Conservation (phyloP, 164 flowering plant species). For the Berberis vulgaris region DNA sequence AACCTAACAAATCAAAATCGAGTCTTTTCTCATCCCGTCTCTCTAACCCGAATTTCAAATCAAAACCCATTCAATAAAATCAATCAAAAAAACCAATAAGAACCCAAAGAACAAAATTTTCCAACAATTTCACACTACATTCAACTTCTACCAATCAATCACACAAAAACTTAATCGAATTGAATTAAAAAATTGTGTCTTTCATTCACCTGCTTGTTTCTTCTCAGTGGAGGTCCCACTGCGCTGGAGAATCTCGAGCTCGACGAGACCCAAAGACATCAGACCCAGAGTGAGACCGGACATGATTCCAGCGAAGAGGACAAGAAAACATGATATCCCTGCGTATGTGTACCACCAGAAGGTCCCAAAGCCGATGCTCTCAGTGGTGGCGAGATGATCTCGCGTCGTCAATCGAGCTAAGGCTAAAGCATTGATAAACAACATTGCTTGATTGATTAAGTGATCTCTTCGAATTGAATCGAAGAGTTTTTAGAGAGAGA, state of each 20-base stretch:
- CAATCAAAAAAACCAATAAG: too few relatives aligned
- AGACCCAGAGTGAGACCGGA: slow-evolving; percentile 41
- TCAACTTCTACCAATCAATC: neutral
- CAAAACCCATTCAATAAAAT: neutral
- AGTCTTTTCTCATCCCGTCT: neutral
- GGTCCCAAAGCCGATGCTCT: slow-evolving; percentile 21
- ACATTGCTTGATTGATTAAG: neutral
- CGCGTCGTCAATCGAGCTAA: slow-evolving; percentile 21
- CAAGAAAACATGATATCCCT: slow-evolving; percentile 30
- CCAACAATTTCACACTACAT: neutral
- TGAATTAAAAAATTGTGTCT: neutral
- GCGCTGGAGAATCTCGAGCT: slow-evolving; percentile 36
- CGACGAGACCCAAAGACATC: slow-evolving; percentile 45
- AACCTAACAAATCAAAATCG: neutral
- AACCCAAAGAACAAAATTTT: too few relatives aligned
- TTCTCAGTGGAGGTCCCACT: slow-evolving; percentile 38
- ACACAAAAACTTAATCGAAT: neutral
- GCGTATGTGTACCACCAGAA: slow-evolving; percentile 28
- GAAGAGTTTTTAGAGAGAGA: neutral
- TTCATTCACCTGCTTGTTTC: slow-evolving; percentile 33
- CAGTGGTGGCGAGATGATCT: slow-evolving; percentile 6
- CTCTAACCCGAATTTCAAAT: neutral
- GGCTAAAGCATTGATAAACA: slow-evolving; percentile 7
- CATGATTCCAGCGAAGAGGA: slow-evolving; percentile 44
- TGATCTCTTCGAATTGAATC: neutral